Base-by-base conservation (phyloP, 352 stramenopile species). In the Aphanomyces invadans region DNA sequence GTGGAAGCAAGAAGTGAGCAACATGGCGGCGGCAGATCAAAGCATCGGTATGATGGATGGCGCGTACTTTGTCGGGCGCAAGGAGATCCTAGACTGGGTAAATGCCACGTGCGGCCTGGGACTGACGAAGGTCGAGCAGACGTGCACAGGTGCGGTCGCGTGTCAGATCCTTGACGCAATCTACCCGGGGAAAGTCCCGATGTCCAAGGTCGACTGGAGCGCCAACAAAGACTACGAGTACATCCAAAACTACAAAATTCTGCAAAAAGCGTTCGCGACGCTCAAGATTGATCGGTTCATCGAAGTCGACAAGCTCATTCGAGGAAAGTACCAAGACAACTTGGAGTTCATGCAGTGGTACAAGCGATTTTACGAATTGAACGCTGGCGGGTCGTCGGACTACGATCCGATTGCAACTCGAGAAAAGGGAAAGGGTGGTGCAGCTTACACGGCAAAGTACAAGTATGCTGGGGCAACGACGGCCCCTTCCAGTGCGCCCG, bases 301-400 rank as follows among this genome's bases (percentile, higher is more conserved):
- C 28, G 96, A 99, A 73, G 97, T 99, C 26, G 91, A 99, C 62
- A 95, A 96, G 38, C 83, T 99, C 31, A 97, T 99, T 70, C 86
- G 96, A 23, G 97, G 91, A 49, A 99, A 99, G 75, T 99, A 99
- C 83, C 97, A 99, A 75, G 97, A 99, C 75, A 99, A 99, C 77
- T 85, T 99, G 64, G 97, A 99, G 77, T 99, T 99, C 74, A 99
- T 99, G 89, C 97, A 99, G 80, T 99, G 96, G 90, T 93, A 96
- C 68, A 97, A 97, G 65, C 79, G 80, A 28, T 97, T 97, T 59
- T 97, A 95, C 74, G 89, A 97, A 51, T 74, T 90, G 62, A 96
- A 93, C 63, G 81, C 76, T n/a, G 81, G 76, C 2, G 73, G 76
- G 3, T 70, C 78, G 32, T 68, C 71, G 28, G 90, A 97, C 10